These are phyloP conservation scores for Inga laurina DNA, from an alignment of 306 rosid genomes.

Conservation along the genomic window DNA sequence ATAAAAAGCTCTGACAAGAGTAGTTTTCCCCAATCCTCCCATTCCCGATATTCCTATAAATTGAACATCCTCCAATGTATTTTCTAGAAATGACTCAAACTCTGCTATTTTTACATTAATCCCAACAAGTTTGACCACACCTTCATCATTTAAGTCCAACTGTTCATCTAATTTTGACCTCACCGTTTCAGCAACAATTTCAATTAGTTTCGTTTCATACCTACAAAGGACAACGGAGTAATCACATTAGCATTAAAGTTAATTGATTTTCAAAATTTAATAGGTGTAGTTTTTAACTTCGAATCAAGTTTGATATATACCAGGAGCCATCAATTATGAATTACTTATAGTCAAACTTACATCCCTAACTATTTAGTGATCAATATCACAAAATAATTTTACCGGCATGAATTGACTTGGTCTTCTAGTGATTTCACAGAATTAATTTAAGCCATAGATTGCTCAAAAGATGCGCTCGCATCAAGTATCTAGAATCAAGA, in stretches of 20 bases:
- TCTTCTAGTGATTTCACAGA: too few relatives aligned
- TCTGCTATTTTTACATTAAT: background rate
- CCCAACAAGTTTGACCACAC: background rate
- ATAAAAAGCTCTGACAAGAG: background rate
- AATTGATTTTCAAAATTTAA: too few relatives aligned
- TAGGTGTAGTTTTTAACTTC: too few relatives aligned
- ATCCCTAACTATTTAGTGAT: too few relatives aligned
- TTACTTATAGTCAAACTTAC: too few relatives aligned
- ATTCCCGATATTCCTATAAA: background rate
- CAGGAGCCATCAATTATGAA: too few relatives aligned
- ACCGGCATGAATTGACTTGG: too few relatives aligned
- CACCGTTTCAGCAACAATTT: background rate
- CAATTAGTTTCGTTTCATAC: background rate
- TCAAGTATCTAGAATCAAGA: too few relatives aligned
- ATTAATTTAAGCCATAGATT: too few relatives aligned
- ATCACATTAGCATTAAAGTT: background rate
- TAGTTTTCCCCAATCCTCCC: background rate
- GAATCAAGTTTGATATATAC: too few relatives aligned
- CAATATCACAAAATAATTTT: too few relatives aligned
- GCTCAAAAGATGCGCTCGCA: too few relatives aligned
- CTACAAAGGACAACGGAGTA: background rate
- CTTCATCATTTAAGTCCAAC: background rate
- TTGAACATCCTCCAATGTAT: background rate
- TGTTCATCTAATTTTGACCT: background rate
- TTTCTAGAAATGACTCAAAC: background rate